Base-by-base conservation (phyloP, 768 basidiomycete species). In the Amanita thiersii region DNA sequence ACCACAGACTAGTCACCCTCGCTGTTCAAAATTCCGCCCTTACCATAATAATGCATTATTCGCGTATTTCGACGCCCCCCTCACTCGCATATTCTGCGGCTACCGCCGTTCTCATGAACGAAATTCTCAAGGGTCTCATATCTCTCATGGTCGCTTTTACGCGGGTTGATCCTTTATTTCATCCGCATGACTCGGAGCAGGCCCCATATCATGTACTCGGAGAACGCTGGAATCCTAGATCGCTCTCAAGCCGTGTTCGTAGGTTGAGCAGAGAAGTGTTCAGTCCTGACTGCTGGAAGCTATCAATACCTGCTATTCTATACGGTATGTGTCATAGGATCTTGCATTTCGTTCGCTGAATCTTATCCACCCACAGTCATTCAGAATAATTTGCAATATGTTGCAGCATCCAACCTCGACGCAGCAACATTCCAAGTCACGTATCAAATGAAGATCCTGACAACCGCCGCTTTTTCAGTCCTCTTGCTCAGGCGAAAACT, bases 361-460 rank as follows among this genome's bases (percentile, higher is more conserved):
- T 14, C 5, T 39, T 11, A 14, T 26, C 29, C 12, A n/a, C 32
- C 28, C 44, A 17, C 53, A 79, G 86, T 91, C 56, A 78, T 93
- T 46, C 89, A 97, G 69, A 94, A 94, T 67, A 90, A 90, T 67
- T 70, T 98, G 24, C 93, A 96, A 62, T 97, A 90, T 60, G 82
- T 93, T 40, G 93, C 93, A 24, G 89, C 87, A 4, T 83, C 86
- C 31, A 97, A 98, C 61, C 69, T 98, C 46, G 84, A 91, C 50
- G 91, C 88, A 11, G 92, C 93, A 15, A 96, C 92, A 11, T 98
- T 98, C 63, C 93, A 96, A 61, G 91, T 94, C 57, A 88, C 81
- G 32, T 93, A 93, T 62, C 91, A 94, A 60, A 94, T 94, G 91
- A 94, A 94, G 63, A 91, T 94, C 55, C 78, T 94, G 50, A 93